A percentile compares a stretch with the other conserved stretches of the same genome.
Conservation (phyloP, 106 monocot genomes). For the Allium sativum region DNA sequence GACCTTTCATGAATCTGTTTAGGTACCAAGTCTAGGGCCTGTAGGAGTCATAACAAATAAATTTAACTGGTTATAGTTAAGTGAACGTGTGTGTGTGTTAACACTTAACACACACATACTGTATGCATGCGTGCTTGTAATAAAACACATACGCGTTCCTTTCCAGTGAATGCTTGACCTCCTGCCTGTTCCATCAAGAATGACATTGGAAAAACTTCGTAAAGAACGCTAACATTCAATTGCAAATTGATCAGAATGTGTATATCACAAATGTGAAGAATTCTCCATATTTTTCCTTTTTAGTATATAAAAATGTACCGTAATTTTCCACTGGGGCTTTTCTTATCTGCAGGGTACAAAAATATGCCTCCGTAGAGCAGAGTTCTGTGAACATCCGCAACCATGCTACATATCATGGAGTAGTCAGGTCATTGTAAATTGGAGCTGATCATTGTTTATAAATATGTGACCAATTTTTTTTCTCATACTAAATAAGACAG, state of each 20-base stretch:
- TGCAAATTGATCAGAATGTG: too few species aligned
- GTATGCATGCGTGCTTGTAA: too few species aligned
- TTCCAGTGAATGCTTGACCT: constrained; percentile 95
- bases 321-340: constrained; percentile 89
- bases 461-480: too few species aligned
- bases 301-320: constrained; percentile 31
- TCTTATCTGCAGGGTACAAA: constrained; percentile 95
- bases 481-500: too few species aligned
- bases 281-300: too few species aligned
- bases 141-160: constrained; percentile 51
- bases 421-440: too few species aligned
- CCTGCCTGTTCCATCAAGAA: constrained; percentile 98
- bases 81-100: too few species aligned
- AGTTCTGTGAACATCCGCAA: constrained; percentile 95
- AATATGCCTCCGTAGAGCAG: constrained; percentile 95
- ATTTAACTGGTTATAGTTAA: too few species aligned
- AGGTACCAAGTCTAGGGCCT: constrained; percentile 90
- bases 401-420: constrained; percentile 54
- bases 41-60: constrained; percentile 3
- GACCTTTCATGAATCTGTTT: constrained; percentile 81
- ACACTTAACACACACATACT: too few species aligned
- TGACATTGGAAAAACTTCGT: constrained; percentile 99
- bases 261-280: too few species aligned
- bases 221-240: constrained; percentile 62
- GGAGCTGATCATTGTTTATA: too few species aligned